phyloP scores from a whole-genome alignment of 1,139 yeast species.

The Yamadazyma diddensiae region DNA sequence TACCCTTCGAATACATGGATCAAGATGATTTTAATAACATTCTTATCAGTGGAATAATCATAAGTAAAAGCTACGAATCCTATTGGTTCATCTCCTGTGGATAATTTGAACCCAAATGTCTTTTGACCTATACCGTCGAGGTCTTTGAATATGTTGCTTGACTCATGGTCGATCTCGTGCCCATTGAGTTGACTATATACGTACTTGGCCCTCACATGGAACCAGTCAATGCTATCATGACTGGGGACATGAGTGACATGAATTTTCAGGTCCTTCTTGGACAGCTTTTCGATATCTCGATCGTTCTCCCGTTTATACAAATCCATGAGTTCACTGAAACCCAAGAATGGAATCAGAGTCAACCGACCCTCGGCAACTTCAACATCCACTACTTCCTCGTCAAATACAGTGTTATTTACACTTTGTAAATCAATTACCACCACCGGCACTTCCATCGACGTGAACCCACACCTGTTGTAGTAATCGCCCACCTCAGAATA shows the following conservation, averaged over 20 bases:
- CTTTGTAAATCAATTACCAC: conserved; percentile 2
- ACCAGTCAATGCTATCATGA: conserved; percentile 40
- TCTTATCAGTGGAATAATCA: conserved; percentile 29
- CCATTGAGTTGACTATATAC: conserved; percentile 30
- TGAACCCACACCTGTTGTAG: conserved; percentile 58
- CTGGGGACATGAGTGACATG: conserved; percentile 31
- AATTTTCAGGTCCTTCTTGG: conserved; percentile 23
- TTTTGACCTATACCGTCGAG: conserved; percentile 28
- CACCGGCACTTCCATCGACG: conserved; percentile 43
- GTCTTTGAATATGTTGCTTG: conserved; percentile 17
- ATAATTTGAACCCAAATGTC: conserved; percentile 31
- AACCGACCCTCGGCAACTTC: conserved; percentile 36
- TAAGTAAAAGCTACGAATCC: conserved; percentile 42
- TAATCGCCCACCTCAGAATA: conserved; percentile 76
- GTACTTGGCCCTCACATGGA: conserved; percentile 41
- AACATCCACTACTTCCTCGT: neutral
- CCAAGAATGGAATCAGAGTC: conserved; percentile 25
- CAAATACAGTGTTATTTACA: neutral
- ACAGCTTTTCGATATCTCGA: conserved; percentile 16
- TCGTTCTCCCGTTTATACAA: conserved; percentile 21
- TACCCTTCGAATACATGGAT: conserved; percentile 17
- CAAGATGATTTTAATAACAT: conserved; percentile 29
- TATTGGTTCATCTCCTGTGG: conserved; percentile 14
- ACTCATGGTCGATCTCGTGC: conserved; percentile 22
- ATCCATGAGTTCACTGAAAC: conserved; percentile 27